These are phyloP conservation scores for Trichophaea hybrida DNA, from an alignment of 2,329 filamentous ascomycete species.

Conservation along the genomic window DNA sequence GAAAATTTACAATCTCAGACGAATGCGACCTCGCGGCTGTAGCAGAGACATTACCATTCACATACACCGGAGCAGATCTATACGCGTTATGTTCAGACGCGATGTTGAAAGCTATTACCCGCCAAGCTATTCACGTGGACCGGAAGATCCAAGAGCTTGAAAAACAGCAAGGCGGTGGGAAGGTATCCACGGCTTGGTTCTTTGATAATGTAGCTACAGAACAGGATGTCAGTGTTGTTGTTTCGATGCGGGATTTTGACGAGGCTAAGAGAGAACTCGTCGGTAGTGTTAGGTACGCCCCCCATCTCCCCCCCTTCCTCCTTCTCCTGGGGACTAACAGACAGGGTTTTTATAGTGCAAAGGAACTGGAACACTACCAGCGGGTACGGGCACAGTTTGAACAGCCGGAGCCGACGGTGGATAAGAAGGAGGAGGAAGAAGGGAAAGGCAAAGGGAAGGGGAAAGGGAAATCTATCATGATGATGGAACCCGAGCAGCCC, in stretches of 20 bases:
- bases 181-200: slow-evolving; percentile 77
- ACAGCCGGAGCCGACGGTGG: slow-evolving; percentile 31
- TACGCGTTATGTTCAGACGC: slow-evolving; percentile 95
- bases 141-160: slow-evolving; percentile 51
- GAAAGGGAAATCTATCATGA: slow-evolving; percentile 37
- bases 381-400: slow-evolving; percentile 72
- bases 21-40: slow-evolving; percentile 61
- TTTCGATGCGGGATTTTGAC: slow-evolving; percentile 77
- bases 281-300: slow-evolving; percentile 55
- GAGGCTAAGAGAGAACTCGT: slow-evolving; percentile 71
- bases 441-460: slow-evolving; percentile 40
- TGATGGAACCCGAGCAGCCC: slow-evolving; percentile 40
- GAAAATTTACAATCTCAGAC: slow-evolving; percentile 84
- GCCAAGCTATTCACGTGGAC: slow-evolving; percentile 72
- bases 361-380: slow-evolving; percentile 86
- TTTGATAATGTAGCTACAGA: slow-evolving; percentile 81
- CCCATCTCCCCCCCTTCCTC: slow-evolving; percentile 3
- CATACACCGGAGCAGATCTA: slow-evolving; percentile 92
- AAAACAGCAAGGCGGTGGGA: slow-evolving; percentile 31
- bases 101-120: slow-evolving; percentile 96
- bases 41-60: slow-evolving; percentile 70
- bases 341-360: slow-evolving; percentile 43
- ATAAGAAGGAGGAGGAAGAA: slow-evolving; percentile 30
- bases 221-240: slow-evolving; percentile 73
- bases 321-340: neutral